These are phyloP conservation scores for Fusarium tjaetaba DNA, from an alignment of 2,329 filamentous ascomycete genomes.

Conservation along the genomic window DNA sequence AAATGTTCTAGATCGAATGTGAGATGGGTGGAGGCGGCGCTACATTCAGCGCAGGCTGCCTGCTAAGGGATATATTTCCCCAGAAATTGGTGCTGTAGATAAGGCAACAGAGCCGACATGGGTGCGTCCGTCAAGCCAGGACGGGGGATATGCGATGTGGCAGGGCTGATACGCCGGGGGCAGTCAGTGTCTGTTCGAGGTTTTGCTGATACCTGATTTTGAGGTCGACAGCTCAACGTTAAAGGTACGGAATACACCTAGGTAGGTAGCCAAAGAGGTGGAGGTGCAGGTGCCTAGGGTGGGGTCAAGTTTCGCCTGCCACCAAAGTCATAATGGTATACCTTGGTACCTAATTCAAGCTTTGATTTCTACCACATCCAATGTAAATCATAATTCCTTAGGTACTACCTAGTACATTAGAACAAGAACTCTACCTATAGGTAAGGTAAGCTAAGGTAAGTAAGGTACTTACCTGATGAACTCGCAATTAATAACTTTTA, in stretches of 20 bases:
- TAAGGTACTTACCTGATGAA: background rate
- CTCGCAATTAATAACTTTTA: background rate
- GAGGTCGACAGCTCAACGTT: constrained; percentile 26
- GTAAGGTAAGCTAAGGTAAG: background rate
- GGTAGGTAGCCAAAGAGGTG: background rate
- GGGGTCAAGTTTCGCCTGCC: background rate
- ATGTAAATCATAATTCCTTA: background rate
- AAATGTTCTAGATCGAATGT: constrained; percentile 28
- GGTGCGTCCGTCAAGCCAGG: constrained; percentile 48
- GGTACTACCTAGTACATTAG: background rate
- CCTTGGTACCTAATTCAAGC: background rate
- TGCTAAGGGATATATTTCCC: constrained; percentile 56
- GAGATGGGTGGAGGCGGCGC: constrained; percentile 46
- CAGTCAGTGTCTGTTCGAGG: constrained; percentile 9
- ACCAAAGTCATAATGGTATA: background rate
- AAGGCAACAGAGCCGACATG: constrained; percentile 53
- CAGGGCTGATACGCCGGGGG: constrained; percentile 28
- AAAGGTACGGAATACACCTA: background rate
- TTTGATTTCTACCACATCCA: background rate
- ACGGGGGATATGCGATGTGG: constrained; percentile 36
- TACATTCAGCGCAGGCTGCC: constrained; percentile 58
- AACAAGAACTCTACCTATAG: background rate
- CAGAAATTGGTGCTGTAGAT: constrained; percentile 48
- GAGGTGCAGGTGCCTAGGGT: constrained; percentile 23
- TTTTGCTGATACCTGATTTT: constrained; percentile 37